phyloP scores from a whole-genome alignment of 2,329 filamentous ascomycete species.

The Venturia carpophila region DNA sequence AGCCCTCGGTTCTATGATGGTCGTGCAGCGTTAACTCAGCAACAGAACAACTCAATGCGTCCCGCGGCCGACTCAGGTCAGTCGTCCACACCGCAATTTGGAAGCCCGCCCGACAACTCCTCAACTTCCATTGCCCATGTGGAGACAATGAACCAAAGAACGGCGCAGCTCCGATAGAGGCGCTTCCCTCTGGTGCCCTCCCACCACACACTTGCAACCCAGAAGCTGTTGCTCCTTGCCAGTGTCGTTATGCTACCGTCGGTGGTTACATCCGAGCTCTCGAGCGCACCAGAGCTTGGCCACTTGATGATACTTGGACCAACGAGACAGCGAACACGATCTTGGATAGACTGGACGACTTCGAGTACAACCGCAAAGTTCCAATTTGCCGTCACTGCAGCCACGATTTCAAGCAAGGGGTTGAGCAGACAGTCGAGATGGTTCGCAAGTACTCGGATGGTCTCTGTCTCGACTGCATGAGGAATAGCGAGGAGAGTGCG shows the following conservation, averaged over 20 bases:
- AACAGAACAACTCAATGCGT: slow-evolving; percentile 1
- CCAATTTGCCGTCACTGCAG: neutral
- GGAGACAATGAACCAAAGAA: neutral
- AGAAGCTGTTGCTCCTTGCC: neutral
- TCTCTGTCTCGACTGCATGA: slow-evolving; percentile 6
- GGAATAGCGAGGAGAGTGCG: neutral
- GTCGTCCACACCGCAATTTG: neutral
- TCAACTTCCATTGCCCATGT: neutral
- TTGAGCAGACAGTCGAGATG: neutral
- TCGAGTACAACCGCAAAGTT: neutral
- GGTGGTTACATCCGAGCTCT: neutral
- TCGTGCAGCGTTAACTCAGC: neutral
- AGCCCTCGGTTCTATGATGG: too few relatives aligned
- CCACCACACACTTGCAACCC: neutral
- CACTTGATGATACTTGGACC: neutral
- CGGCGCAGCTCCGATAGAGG: too few relatives aligned
- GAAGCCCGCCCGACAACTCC: neutral
- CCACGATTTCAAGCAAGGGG: neutral
- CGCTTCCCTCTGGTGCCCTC: neutral
- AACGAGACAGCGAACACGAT: neutral
- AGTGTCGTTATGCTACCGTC: neutral
- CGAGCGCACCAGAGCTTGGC: neutral
- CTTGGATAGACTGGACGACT: neutral
- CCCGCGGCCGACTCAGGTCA: neutral
- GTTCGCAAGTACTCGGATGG: neutral